Percentiles rank a stretch among this genome's conserved stretches.
These are phyloP conservation scores for Musa schizocarpa DNA, from an alignment of 176 grass and related monocot genomes.

Conservation along the genomic window DNA sequence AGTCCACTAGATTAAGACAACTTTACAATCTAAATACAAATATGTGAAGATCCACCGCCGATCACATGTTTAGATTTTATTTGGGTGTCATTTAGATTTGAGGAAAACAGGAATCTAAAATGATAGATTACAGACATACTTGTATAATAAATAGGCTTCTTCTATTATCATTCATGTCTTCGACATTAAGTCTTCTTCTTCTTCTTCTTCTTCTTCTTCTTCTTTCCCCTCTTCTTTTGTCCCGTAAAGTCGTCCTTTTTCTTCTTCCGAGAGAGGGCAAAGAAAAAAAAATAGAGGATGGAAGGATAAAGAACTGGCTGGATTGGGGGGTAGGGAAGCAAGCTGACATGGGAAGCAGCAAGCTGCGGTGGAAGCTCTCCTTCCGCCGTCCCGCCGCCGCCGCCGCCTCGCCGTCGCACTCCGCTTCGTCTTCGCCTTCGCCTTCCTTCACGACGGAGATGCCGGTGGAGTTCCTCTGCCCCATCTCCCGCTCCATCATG, in stretches of 20 bases:
- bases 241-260: neutral
- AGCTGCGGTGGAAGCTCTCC: constrained; percentile 2
- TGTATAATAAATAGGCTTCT: too few species aligned
- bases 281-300: neutral
- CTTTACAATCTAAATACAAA: too few species aligned
- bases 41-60: too few species aligned
- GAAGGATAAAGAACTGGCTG: neutral
- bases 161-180: neutral
- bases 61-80: too few species aligned
- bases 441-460: constrained; percentile 44
- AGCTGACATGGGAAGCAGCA: neutral
- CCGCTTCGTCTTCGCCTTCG: constrained; percentile 4
- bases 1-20: too few species aligned
- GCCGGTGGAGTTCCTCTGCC: constrained; percentile 76
- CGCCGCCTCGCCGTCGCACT: neutral
- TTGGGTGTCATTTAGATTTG: too few species aligned
- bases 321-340: neutral
- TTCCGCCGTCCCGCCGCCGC: constrained; percentile 1
- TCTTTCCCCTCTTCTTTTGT: too few species aligned
- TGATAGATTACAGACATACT: too few species aligned
- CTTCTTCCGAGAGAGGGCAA: neutral
- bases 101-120: too few species aligned
- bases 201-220: neutral
- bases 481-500: constrained; percentile 81
- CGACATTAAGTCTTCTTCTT: neutral